phyloP scores from a whole-genome alignment of 768 basidiomycete genomes.

The Plicaturopsis crispa region DNA sequence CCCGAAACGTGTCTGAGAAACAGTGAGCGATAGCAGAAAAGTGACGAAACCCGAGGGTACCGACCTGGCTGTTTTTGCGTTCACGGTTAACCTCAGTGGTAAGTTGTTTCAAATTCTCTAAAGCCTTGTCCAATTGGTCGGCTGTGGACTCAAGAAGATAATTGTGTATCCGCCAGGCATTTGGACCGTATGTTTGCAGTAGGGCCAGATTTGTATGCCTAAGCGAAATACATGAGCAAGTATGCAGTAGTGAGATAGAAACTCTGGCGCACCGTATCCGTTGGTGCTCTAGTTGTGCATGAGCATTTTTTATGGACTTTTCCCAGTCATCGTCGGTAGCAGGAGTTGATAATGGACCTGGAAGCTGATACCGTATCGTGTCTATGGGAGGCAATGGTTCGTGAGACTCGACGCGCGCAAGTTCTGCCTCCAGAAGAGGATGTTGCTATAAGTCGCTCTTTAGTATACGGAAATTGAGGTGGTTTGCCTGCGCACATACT shows the following conservation, averaged over 20 bases:
- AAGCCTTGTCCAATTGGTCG: constrained; percentile 57
- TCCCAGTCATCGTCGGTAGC: constrained; percentile 75
- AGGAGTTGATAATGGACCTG: constrained; percentile 52
- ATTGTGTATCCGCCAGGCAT: constrained; percentile 91
- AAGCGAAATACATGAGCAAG: constrained; percentile 8
- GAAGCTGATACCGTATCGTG: constrained; percentile 64
- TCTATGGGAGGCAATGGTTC: constrained; percentile 64
- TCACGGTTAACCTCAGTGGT: constrained; percentile 85
- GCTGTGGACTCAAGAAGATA: constrained; percentile 76
- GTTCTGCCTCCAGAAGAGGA: constrained; percentile 63
- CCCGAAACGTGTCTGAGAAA: constrained; percentile 62
- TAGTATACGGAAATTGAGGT: neutral
- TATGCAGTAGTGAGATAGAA: neutral
- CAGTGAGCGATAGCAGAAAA: constrained; percentile 1
- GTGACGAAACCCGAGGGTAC: constrained; percentile 7
- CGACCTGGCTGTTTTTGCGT: constrained; percentile 79
- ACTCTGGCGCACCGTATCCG: constrained; percentile 52
- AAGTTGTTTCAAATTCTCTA: constrained; percentile 73
- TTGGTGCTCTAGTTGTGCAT: constrained; percentile 82
- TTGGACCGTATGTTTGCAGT: constrained; percentile 79
- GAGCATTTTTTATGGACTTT: constrained; percentile 65
- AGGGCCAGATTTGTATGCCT: constrained; percentile 82
- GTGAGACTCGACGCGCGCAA: constrained; percentile 65
- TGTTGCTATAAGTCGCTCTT: constrained; percentile 38
- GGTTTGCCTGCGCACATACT: constrained; percentile 37